These are phyloP conservation scores for Solanum pimpinellifolium DNA, from an alignment of 257 asterid species.

Conservation along the genomic window DNA sequence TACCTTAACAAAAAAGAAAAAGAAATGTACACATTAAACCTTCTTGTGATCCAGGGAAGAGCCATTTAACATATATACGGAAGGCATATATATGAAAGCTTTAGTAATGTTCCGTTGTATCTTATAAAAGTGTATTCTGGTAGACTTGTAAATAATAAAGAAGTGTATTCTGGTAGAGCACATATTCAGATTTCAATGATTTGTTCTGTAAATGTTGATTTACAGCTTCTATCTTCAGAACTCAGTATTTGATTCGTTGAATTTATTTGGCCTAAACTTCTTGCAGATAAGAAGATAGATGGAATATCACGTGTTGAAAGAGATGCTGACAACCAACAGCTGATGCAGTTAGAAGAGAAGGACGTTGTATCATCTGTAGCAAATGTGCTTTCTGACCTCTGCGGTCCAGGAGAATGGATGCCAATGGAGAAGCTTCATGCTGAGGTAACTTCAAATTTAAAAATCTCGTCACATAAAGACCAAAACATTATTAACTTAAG, in stretches of 20 bases:
- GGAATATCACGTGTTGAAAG: constrained; percentile 63
- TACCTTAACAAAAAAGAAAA: not conserved
- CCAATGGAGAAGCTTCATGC: constrained; percentile 86
- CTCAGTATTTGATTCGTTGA: not conserved
- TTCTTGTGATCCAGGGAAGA: not conserved
- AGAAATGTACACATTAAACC: not conserved
- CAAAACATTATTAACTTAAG: not conserved
- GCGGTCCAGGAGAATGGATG: constrained; percentile 99
- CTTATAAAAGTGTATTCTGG: not conserved
- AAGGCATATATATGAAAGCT: not conserved
- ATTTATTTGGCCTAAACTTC: constrained; percentile 4
- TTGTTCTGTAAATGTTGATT: not conserved
- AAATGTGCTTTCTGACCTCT: constrained; percentile 71
- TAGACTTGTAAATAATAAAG: not conserved
- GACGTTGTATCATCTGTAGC: constrained; percentile 95
- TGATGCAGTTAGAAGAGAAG: constrained; percentile 72
- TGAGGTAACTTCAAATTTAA: constrained; percentile 33
- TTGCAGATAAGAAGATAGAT: constrained; percentile 68
- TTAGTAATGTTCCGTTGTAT: not conserved
- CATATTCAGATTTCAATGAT: not conserved
- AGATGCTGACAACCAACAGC: constrained; percentile 82
- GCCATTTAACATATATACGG: not conserved
- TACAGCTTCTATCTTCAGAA: not conserved
- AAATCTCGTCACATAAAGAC: not conserved
- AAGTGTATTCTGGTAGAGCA: not conserved